A percentile compares a stretch with the other conserved stretches of the same genome.
Evolutionary conservation across 805 yeast genomes (phyloP).

Genomic region (Metschnikowia lochheadii): DNA sequence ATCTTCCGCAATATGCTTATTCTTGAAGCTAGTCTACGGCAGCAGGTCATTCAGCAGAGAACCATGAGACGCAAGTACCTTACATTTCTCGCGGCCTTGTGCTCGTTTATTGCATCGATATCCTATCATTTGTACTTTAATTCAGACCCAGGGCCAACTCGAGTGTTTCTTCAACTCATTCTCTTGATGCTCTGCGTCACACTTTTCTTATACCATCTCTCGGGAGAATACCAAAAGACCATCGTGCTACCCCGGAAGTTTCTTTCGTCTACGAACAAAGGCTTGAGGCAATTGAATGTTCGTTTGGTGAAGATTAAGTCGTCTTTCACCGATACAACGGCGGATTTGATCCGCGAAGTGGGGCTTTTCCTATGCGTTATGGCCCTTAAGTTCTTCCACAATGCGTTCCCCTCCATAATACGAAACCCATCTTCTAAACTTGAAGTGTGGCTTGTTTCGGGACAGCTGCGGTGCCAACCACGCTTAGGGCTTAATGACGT

Average conservation of each 20-base stretch:
- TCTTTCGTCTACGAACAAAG: conserved; percentile 80
- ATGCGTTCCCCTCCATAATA: conserved; percentile 30
- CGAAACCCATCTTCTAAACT: conserved; percentile 30
- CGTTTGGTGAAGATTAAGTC: conserved; percentile 61
- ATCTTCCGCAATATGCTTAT: conserved; percentile 78
- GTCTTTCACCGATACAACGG: conserved; percentile 29
- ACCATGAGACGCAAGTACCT: conserved; percentile 59
- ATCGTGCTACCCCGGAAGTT: conserved; percentile 79
- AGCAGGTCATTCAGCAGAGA: conserved; percentile 72
- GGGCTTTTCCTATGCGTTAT: conserved; percentile 28
- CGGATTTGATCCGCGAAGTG: conserved; percentile 36
- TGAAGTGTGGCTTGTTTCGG: conserved; percentile 37
- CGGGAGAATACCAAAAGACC: conserved; percentile 87
- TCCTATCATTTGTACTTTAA: conserved; percentile 36
- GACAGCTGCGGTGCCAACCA: conserved; percentile 49
- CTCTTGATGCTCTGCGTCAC: conserved; percentile 64
- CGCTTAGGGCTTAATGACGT: conserved; percentile 71
- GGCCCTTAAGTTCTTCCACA: conserved; percentile 30
- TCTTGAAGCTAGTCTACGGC: conserved; percentile 79
- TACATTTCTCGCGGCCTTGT: conserved; percentile 43
- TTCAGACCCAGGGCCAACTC: conserved; percentile 20
- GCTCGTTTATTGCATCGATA: conserved; percentile 38
- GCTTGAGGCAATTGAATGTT: conserved; percentile 77
- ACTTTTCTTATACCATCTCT: conserved; percentile 68
- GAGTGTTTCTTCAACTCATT: conserved; percentile 47